Conservation (phyloP, 78 protist genomes). For the Tieghemostelium lacteum region DNA sequence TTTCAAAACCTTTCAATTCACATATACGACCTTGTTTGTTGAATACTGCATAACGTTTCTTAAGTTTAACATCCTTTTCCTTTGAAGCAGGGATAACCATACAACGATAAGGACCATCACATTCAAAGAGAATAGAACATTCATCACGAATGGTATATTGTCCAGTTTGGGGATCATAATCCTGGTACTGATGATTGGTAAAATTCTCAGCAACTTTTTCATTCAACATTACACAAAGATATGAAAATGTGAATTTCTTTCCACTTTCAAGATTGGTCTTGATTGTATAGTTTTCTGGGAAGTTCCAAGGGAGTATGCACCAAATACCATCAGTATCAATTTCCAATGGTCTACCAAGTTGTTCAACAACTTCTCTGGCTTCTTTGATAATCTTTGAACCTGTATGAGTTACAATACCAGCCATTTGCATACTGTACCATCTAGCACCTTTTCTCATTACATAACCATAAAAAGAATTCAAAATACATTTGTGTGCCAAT, state of each 20-base stretch:
- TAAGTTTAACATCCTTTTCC: conserved; percentile 93
- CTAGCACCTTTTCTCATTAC: conserved; percentile 99
- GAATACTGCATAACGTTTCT: conserved; percentile 97
- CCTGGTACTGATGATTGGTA: conserved; percentile 98
- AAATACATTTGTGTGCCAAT: conserved; percentile 99
- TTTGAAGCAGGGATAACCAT: conserved; percentile 98
- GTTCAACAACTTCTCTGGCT: conserved; percentile 91
- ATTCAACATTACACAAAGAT: conserved; percentile 97
- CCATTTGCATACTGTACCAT: conserved; percentile 99
- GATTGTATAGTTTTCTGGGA: conserved; percentile 95
- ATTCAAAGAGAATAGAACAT: conserved; percentile 97
- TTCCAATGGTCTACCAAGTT: conserved; percentile 98
- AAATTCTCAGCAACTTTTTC: conserved; percentile 82
- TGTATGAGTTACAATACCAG: conserved; percentile 98
- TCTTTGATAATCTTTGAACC: conserved; percentile 97
- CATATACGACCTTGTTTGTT: conserved; percentile 93
- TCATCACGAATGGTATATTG: conserved; percentile 82
- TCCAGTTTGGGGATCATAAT: background rate
- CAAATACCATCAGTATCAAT: conserved; percentile 99
- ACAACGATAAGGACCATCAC: conserved; percentile 99
- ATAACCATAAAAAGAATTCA: conserved; percentile 99
- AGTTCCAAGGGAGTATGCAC: conserved; percentile 97
- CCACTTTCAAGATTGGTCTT: conserved; percentile 4
- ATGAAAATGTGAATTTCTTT: conserved; percentile 78
- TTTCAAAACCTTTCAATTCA: conserved; percentile 99